These are phyloP conservation scores for Fusarium odoratissimum DNA, from an alignment of 2,329 filamentous ascomycete species.

Conservation along the genomic window DNA sequence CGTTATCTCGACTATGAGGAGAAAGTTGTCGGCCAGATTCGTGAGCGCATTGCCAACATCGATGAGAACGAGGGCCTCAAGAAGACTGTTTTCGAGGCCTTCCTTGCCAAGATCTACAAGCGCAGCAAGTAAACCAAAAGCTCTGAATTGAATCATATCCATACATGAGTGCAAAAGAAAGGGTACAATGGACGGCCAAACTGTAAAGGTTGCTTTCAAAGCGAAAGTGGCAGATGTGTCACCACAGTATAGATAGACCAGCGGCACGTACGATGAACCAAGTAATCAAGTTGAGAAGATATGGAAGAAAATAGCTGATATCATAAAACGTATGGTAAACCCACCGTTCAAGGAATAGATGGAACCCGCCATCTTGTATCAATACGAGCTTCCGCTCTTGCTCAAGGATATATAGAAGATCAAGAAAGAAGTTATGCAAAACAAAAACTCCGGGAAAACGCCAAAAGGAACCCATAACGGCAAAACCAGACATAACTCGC, in stretches of 20 bases:
- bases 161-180: conserved; percentile 6
- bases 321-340: background rate
- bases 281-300: conserved; percentile 3
- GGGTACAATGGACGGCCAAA: background rate
- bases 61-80: conserved; percentile 92
- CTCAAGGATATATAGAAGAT: conserved; percentile 4
- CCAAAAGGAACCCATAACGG: conserved; percentile 11
- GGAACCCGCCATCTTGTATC: conserved; percentile 13
- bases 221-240: conserved; percentile 10
- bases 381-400: background rate
- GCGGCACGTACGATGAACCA: conserved; percentile 28
- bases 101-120: conserved; percentile 98
- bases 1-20: conserved; percentile 92
- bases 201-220: conserved; percentile 19
- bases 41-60: conserved; percentile 77
- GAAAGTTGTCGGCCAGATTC: conserved; percentile 82
- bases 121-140: conserved; percentile 79
- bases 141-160: background rate
- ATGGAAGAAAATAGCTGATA: background rate
- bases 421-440: background rate
- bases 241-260: conserved; percentile 29
- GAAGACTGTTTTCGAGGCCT: conserved; percentile 88
- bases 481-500: background rate
- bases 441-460: background rate
- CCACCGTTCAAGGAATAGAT: background rate